phyloP scores from a whole-genome alignment of 768 basidiomycete genomes.

The Termitomyces sp. region DNA sequence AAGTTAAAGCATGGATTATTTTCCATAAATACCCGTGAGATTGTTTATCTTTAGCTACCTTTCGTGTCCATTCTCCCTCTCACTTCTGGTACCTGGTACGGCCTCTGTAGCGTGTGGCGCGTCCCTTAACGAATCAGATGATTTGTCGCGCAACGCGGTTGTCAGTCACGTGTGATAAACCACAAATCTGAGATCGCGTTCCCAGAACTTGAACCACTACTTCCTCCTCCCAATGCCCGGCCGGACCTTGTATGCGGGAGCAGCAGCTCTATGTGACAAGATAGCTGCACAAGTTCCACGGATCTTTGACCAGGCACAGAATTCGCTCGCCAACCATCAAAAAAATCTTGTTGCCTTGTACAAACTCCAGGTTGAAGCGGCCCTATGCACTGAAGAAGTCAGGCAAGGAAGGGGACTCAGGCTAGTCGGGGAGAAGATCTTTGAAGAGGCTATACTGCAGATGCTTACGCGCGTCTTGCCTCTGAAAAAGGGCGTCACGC shows the following conservation, averaged over 20 bases:
- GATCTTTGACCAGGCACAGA: slow-evolving; percentile 81
- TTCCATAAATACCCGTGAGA: too few relatives aligned
- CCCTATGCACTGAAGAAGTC: slow-evolving; percentile 46
- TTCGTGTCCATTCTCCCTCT: too few relatives aligned
- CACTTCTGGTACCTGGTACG: too few relatives aligned
- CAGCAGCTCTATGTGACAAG: slow-evolving; percentile 9
- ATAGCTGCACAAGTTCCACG: slow-evolving; percentile 37
- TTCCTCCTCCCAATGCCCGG: slow-evolving; percentile 16
- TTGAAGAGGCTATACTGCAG: slow-evolving; percentile 62
- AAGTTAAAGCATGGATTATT: too few relatives aligned
- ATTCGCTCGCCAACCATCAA: slow-evolving; percentile 73
- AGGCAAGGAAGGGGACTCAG: slow-evolving; percentile 44
- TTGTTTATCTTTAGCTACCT: too few relatives aligned
- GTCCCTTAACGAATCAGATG: too few relatives aligned
- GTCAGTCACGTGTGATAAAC: not conserved
- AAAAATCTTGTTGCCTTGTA: slow-evolving; percentile 85
- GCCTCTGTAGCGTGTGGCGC: too few relatives aligned
- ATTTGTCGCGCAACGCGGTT: not conserved
- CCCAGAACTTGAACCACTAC: not conserved
- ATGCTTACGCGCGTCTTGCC: slow-evolving; percentile 60
- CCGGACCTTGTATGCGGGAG: slow-evolving; percentile 12
- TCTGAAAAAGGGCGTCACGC: slow-evolving; percentile 75
- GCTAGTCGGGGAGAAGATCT: slow-evolving; percentile 73
- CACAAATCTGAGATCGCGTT: not conserved
- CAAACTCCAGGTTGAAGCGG: slow-evolving; percentile 72